phyloP scores from a whole-genome alignment of 2,329 filamentous ascomycete genomes.

The Dactylellina sp. region DNA sequence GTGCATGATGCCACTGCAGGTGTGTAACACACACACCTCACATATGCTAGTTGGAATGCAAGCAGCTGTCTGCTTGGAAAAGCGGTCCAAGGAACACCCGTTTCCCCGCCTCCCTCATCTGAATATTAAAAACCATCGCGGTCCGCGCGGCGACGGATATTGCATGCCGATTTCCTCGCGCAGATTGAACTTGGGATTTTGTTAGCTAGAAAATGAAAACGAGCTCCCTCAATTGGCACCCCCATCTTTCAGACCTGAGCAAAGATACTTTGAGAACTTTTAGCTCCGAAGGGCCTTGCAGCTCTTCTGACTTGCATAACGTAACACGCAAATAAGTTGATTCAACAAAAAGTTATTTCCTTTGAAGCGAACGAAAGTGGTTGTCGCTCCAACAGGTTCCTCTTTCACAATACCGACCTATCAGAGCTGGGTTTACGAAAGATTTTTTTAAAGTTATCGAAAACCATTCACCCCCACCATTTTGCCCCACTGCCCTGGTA shows the following conservation, averaged over 20 bases:
- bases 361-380: neutral
- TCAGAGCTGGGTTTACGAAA: slow-evolving; percentile 22
- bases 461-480: slow-evolving; percentile 15
- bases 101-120: slow-evolving; percentile 34
- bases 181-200: slow-evolving; percentile 1
- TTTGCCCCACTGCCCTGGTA: slow-evolving; percentile 35
- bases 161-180: neutral
- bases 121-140: slow-evolving; percentile 20
- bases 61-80: neutral
- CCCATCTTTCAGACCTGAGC: neutral
- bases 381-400: neutral
- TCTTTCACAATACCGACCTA: slow-evolving; percentile 27
- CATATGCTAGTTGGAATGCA: neutral
- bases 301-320: slow-evolving; percentile 2
- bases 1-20: slow-evolving; percentile 9
- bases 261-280: neutral
- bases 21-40: slow-evolving; percentile 2
- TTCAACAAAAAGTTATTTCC: slow-evolving; percentile 34
- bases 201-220: slow-evolving; percentile 21
- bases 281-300: slow-evolving; percentile 9
- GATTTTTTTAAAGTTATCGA: slow-evolving; percentile 28
- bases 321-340: neutral
- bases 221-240: slow-evolving; percentile 16
- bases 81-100: neutral
- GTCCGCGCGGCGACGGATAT: slow-evolving; percentile 38